Conservation (phyloP, 2,329 filamentous ascomycete genomes). For the Curvularia lunata region DNA sequence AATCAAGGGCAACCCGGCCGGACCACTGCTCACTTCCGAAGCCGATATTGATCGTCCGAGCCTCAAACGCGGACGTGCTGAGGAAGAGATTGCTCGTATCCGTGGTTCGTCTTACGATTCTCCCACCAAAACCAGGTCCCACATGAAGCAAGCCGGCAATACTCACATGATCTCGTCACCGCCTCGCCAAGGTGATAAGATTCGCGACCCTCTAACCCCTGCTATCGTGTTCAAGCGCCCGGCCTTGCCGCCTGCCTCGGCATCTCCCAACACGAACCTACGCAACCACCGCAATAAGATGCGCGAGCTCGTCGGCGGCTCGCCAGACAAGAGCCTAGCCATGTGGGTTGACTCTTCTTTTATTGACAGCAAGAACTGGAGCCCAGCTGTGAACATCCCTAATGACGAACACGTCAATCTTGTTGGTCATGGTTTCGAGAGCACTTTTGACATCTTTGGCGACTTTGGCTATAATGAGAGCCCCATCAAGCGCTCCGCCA, state of each 20-base stretch:
- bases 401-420: conserved; percentile 65
- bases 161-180: conserved; percentile 51
- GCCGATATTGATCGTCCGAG: conserved; percentile 73
- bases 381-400: conserved; percentile 67
- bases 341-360: conserved; percentile 61
- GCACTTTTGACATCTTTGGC: conserved; percentile 69
- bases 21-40: conserved; percentile 75
- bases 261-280: conserved; percentile 91
- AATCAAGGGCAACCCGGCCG: conserved; percentile 71
- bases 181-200: conserved; percentile 46
- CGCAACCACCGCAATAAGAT: conserved; percentile 86
- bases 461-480: conserved; percentile 61
- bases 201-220: conserved; percentile 72
- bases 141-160: conserved; percentile 54
- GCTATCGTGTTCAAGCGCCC: conserved; percentile 79
- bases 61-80: conserved; percentile 87
- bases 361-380: conserved; percentile 57
- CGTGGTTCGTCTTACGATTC: conserved; percentile 93
- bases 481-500: conserved; percentile 67
- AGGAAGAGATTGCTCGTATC: conserved; percentile 93
- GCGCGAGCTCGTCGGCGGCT: conserved; percentile 75
- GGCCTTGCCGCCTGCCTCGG: conserved; percentile 71
- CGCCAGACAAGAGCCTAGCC: conserved; percentile 67
- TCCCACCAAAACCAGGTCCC: conserved; percentile 72
- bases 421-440: conserved; percentile 55